phyloP scores from a whole-genome alignment of 2,329 filamentous ascomycete genomes.

The Phaeosphaeriaceae sp. region DNA sequence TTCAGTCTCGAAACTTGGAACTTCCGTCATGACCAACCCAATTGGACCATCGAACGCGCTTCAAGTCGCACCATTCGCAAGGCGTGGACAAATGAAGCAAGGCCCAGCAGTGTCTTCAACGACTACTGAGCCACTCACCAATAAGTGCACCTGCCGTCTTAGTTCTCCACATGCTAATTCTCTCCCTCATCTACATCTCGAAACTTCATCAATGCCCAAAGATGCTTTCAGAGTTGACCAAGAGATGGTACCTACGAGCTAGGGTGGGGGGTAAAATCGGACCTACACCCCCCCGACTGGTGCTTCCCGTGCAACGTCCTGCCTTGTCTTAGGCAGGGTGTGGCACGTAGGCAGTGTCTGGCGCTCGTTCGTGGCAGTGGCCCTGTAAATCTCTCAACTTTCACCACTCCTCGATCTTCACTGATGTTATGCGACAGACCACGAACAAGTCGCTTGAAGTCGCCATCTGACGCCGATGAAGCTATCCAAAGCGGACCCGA shows the following conservation, averaged over 20 bases:
- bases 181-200: not conserved
- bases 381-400: not conserved
- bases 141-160: not conserved
- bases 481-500: not conserved
- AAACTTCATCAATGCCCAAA: not conserved
- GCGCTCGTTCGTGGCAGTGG: not conserved
- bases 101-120: too few species aligned
- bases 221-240: not conserved
- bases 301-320: constrained; percentile 1
- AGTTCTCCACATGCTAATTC: not conserved
- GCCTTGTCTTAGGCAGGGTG: not conserved
- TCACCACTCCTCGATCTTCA: not conserved
- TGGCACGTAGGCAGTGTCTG: not conserved
- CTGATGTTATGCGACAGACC: not conserved
- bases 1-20: not conserved
- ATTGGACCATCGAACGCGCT: not conserved
- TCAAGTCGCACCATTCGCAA: not conserved
- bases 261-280: not conserved
- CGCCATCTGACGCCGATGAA: not conserved
- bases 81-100: not conserved
- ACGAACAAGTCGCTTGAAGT: not conserved
- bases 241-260: not conserved
- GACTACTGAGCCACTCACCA: not conserved
- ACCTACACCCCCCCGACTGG: constrained; percentile 3
- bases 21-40: not conserved